phyloP scores from a whole-genome alignment of 805 yeast genomes.

The Starmerella geochares region DNA sequence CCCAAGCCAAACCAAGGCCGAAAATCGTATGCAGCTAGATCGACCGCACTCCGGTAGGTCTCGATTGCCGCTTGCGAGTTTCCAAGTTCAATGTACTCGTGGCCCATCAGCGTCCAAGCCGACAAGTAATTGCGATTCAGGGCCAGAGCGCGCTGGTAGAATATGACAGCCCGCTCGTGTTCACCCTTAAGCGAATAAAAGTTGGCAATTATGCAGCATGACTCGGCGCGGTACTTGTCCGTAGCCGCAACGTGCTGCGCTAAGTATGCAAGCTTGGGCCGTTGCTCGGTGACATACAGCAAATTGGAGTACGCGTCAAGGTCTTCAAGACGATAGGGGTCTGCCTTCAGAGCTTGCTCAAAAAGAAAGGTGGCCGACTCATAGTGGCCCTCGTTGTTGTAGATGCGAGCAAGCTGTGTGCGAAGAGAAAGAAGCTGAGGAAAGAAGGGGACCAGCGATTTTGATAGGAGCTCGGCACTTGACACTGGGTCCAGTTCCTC shows the following conservation, averaged over 20 bases:
- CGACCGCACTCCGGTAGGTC: constrained; percentile 86
- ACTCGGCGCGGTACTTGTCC: constrained; percentile 83
- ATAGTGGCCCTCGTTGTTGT: constrained; percentile 79
- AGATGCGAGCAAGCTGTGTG: constrained; percentile 70
- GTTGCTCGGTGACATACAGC: constrained; percentile 84
- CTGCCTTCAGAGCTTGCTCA: constrained; percentile 59
- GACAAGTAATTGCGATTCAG: constrained; percentile 69
- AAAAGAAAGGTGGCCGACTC: constrained; percentile 66
- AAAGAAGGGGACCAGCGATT: constrained; percentile 41
- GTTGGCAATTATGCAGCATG: constrained; percentile 89
- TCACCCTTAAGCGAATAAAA: constrained; percentile 85
- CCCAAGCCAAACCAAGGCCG: constrained; percentile 98
- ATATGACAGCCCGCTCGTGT: constrained; percentile 89
- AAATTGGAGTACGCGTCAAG: constrained; percentile 91
- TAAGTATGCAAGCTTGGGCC: constrained; percentile 68
- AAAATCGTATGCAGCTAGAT: constrained; percentile 76
- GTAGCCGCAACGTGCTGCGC: constrained; percentile 77
- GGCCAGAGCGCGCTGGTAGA: constrained; percentile 78
- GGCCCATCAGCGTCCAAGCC: constrained; percentile 99
- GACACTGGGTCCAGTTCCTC: constrained; percentile 52
- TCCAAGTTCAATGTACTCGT: constrained; percentile 90
- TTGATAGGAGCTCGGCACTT: constrained; percentile 10
- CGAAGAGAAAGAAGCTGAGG: constrained; percentile 67
- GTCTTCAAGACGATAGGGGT: constrained; percentile 83
- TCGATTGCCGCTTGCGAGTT: constrained; percentile 97